Base-by-base conservation (phyloP, 116 monocot genomes). In the Zostera marina region DNA sequence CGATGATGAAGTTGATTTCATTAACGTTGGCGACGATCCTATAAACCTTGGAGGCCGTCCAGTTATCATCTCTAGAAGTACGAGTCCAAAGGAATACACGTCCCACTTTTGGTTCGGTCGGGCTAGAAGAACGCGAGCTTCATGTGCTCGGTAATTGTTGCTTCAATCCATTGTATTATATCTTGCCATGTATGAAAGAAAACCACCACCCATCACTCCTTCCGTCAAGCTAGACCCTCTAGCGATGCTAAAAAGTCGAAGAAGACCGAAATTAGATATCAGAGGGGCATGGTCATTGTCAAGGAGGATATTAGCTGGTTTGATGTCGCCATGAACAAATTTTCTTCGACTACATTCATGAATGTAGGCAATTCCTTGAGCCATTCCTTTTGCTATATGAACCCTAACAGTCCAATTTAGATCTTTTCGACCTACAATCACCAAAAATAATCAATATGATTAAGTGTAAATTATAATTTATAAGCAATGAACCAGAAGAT, bases 301-400 rank as follows among this genome's bases (percentile, higher is more conserved):
- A 47, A 93, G 81, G 54, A 93, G 93, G 79, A 93, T 75, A 77
- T 93, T 93, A 26, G 88, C 77, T 3, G 88, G 93, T 68, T 81
- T 87, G 55, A 93, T 44, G 55, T 81, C 69, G 32, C 93, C 88
- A 39, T 88, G 93, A 59, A 88, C 77, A 64, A 73, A 74, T 49
- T 81, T 81, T 25, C 81, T 70, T 4, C 77, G 77, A 75, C 75
- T 93, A 68, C 70, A 81, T 9, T 87, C 93, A 58, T 93, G 93
- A 42, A 93, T 44, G 58, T 88, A 64, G 59, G 84, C 79, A 45
- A 93, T 68, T 26, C 93, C 93, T 6, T 68, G 81, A 41, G 88
- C 93, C n/a, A 58, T 41, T 9, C 93, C 84, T 63, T 73, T 84
- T n/a, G 79, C 79, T 8, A 93, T 84, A 22, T 60, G 66, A 0